Evolutionary conservation across 345 rosid genomes (phyloP), one percentile per base, ranked within the genome.

Genomic region (Brassica carinata): DNA sequence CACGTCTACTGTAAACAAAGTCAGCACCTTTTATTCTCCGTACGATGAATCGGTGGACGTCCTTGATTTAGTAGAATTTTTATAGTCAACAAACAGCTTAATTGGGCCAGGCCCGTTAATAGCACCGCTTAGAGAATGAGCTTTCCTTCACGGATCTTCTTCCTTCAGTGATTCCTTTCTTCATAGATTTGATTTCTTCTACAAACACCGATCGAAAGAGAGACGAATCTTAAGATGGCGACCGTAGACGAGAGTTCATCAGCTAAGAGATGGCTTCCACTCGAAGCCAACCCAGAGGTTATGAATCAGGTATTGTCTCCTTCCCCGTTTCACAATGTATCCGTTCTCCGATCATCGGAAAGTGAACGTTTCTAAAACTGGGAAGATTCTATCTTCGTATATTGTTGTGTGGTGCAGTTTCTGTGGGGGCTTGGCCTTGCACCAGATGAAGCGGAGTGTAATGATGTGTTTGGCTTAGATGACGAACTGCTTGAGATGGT

Each of bases 221-320:
- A 33, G 62, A 67, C 18, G 53, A 75, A 64, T 57, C 81, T 70
- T 7, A 67, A 84, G 69, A 93, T 91, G 99, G 86, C 96, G 34
- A 86, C 91, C 2, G 1, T 57, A 5, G 85, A 74, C 70, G 92
- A 89, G 78, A 74, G 86, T 71, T 82, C 92, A 55, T 79, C 89
- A 64, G 80, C 92, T 62, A 91, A 92, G 88, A 84, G 89, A 83
- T 93, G 99, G 99, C 99, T 96, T 87, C 99, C 98, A 80, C 94
- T 96, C 43, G 99, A 96, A 88, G 97, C 99, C 78, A 96, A 96
- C 67, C 99, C 98, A 4, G 94, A 93, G 14, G 90, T 96, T 61
- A 93, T 96, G 94, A 93, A 93, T 86, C 99, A 93, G 99, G 99
- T 90, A n/a, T 53, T 30, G 6, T 53, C 15, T 4, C 40, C 6